Percentiles rank a stretch among this genome's conserved stretches.
These are phyloP conservation scores for Leishmania braziliensis DNA, from an alignment of 208 protist species.

Conservation along the genomic window DNA sequence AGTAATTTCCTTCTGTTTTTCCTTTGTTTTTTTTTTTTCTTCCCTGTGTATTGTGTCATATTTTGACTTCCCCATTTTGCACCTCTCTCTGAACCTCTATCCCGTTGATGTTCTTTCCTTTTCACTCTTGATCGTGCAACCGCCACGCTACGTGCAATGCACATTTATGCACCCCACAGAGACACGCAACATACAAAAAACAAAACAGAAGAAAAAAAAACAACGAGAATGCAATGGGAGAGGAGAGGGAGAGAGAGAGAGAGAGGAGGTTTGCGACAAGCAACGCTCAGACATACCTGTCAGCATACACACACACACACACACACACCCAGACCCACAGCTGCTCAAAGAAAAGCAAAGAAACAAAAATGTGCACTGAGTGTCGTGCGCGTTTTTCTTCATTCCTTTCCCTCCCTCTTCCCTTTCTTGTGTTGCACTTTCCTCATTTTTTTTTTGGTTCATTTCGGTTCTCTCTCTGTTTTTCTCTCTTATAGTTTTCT, in stretches of 20 bases:
- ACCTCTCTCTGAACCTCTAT: not conserved
- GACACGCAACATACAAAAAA: not conserved
- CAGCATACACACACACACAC: not conserved
- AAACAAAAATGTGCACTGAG: constrained; percentile 11
- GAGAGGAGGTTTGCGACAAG: not conserved
- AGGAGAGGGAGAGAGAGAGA: not conserved
- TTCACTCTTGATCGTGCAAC: not conserved
- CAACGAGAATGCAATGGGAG: not conserved
- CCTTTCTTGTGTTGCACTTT: constrained; percentile 1
- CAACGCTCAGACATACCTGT: not conserved
- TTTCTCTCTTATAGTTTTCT: constrained; percentile 14
- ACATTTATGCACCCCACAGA: not conserved
- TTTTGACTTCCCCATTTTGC: not conserved
- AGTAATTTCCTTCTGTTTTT: not conserved
- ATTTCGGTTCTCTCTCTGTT: constrained; percentile 13
- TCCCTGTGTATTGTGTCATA: constrained; percentile 7
- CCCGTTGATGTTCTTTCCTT: not conserved
- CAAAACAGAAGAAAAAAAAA: not conserved
- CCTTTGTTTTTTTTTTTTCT: not conserved
- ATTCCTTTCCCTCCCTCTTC: not conserved
- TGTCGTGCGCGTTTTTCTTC: not conserved
- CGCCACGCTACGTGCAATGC: not conserved
- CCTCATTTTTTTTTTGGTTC: constrained; percentile 2
- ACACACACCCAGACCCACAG: not conserved
- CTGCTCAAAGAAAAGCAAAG: not conserved